phyloP scores from a whole-genome alignment of 164 flowering plant species.

The Liquidambar formosana region DNA sequence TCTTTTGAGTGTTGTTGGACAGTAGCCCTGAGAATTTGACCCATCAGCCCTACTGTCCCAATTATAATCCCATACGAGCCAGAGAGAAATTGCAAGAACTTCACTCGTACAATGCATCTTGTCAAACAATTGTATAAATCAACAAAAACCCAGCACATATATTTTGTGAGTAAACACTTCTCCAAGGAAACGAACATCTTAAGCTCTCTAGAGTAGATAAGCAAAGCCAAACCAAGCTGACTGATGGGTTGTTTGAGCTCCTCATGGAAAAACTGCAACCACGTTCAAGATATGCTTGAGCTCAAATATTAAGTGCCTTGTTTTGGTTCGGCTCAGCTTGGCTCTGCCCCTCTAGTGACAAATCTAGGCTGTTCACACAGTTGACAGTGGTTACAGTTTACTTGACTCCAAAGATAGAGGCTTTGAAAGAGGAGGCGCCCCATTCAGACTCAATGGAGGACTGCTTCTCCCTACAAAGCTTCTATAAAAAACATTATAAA shows the following conservation, averaged over 20 bases:
- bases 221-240: not conserved
- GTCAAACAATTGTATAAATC: not conserved
- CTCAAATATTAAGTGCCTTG: not conserved
- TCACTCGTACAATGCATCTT: not conserved
- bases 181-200: constrained; percentile 11
- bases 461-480: not conserved
- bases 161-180: constrained; percentile 6
- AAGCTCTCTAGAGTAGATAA: not conserved
- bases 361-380: not conserved
- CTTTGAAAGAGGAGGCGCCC: not conserved
- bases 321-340: not conserved
- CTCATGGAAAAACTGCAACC: not conserved
- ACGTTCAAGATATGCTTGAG: not conserved
- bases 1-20: constrained; percentile 2
- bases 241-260: not conserved
- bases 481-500: not conserved
- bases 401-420: not conserved
- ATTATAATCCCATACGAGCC: constrained; percentile 5
- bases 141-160: not conserved
- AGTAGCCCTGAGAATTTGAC: constrained; percentile 7
- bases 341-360: not conserved
- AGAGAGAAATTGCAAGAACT: not conserved
- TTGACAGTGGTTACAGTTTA: not conserved
- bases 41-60: constrained; percentile 6
- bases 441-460: not conserved